Conservation (phyloP, 768 basidiomycete genomes). For the Chlorophyllum brunneum region DNA sequence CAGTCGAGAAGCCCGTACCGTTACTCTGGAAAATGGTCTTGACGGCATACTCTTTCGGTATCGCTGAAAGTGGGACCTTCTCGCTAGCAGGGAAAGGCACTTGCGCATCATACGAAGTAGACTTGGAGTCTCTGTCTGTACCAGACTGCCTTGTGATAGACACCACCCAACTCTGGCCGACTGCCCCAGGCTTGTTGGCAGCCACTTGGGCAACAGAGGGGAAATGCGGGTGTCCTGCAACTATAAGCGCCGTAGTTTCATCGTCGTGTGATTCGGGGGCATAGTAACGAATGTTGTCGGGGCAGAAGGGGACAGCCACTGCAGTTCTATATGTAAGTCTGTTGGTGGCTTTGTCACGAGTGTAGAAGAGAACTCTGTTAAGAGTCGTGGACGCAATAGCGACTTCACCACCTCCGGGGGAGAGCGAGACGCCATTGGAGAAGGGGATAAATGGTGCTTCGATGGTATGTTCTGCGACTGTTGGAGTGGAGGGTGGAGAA, state of each 20-base stretch:
- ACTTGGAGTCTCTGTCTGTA: conserved; percentile 10
- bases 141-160: conserved; percentile 31
- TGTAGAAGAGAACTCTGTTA: conserved; percentile 47
- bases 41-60: conserved; percentile 32
- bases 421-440: conserved; percentile 66
- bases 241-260: conserved; percentile 36
- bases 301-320: conserved; percentile 51
- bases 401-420: conserved; percentile 42
- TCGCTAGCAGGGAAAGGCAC: conserved; percentile 46
- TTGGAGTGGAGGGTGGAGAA: conserved; percentile 15
- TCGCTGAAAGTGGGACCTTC: conserved; percentile 31
- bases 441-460: conserved; percentile 52
- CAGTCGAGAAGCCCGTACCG: conserved; percentile 51
- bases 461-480: conserved; percentile 33
- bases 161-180: conserved; percentile 57
- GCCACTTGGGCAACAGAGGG: conserved; percentile 44
- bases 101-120: conserved; percentile 31
- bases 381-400: conserved; percentile 56
- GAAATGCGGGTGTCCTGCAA: conserved; percentile 68
- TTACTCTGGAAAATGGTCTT: conserved; percentile 73
- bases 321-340: conserved; percentile 30
- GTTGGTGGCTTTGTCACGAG: conserved; percentile 42
- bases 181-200: conserved; percentile 34
- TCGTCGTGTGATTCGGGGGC: conserved; percentile 31
- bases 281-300: conserved; percentile 57